Conservation (phyloP, 2,329 filamentous ascomycete species). For the Chrysoporthe puriensis region DNA sequence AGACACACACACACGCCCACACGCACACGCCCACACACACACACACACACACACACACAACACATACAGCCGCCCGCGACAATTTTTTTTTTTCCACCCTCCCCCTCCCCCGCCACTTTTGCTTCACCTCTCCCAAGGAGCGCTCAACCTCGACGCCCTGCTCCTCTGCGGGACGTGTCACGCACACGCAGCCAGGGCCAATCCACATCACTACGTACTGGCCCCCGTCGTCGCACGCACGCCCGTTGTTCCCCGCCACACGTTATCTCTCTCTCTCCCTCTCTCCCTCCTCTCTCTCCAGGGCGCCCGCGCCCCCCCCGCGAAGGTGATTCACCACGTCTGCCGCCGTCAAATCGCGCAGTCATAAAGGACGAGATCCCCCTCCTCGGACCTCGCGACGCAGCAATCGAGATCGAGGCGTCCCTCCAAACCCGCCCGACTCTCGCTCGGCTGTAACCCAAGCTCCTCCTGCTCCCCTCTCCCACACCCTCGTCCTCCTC, state of each 20-base stretch:
- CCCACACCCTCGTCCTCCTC: neutral
- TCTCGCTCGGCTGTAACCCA: neutral
- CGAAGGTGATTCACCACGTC: neutral
- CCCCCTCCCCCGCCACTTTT: neutral
- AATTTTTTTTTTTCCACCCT: neutral
- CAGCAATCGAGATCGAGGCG: neutral
- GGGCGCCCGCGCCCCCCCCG: neutral
- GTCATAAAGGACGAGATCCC: neutral
- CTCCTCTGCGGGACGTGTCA: neutral
- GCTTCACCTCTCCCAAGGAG: neutral
- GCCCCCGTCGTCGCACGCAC: too few species aligned
- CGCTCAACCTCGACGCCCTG: too few species aligned
- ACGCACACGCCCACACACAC: neutral
- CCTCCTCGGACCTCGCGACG: too few species aligned
- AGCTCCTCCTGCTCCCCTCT: neutral
- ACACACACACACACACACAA: neutral
- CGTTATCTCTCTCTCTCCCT: too few species aligned
- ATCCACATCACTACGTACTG: too few species aligned
- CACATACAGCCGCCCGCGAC: neutral
- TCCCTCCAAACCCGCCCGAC: neutral
- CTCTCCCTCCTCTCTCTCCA: too few species aligned
- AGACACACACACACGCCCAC: too few species aligned
- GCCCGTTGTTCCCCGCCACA: too few species aligned
- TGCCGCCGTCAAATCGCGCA: slow-evolving; percentile 25
- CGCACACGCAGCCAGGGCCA: too few species aligned